Evolutionary conservation across 768 basidiomycete genomes (phyloP).

Genomic region (Dacryopinax spathularia): DNA sequence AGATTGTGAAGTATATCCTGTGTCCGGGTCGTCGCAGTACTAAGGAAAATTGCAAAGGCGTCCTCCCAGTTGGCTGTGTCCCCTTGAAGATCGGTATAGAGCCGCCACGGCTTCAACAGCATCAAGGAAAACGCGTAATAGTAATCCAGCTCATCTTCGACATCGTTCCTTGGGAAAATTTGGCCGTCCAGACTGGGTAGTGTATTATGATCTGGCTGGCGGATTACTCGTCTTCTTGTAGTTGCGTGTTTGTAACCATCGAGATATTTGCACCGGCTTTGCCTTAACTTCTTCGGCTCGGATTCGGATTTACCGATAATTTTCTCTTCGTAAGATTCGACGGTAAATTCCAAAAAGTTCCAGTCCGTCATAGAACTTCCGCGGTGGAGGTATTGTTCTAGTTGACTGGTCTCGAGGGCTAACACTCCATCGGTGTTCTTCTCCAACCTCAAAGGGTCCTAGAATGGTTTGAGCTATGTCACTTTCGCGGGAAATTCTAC

Average conservation of each 20-base stretch:
- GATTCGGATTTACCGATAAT: not conserved
- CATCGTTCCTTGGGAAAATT: conserved; percentile 24
- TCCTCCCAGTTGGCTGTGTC: conserved; percentile 15
- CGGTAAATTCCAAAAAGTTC: conserved; percentile 19
- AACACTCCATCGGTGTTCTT: too few species aligned
- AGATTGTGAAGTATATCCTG: conserved; percentile 18
- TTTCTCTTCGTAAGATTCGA: conserved; percentile 24
- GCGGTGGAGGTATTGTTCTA: not conserved
- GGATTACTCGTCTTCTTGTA: conserved; percentile 14
- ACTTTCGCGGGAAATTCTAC: not conserved
- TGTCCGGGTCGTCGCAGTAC: not conserved
- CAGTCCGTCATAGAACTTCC: conserved; percentile 14
- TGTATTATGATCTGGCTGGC: too few species aligned
- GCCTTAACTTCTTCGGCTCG: not conserved
- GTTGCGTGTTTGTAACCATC: not conserved
- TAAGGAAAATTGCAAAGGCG: conserved; percentile 15
- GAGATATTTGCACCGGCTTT: conserved; percentile 20
- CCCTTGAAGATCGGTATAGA: conserved; percentile 19
- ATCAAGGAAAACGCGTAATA: conserved; percentile 28
- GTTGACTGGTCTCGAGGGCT: not conserved
- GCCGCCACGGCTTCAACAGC: conserved; percentile 27
- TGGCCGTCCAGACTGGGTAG: conserved; percentile 26
- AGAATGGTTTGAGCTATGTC: too few species aligned
- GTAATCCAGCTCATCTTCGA: conserved; percentile 15
- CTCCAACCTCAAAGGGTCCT: too few species aligned